Base-by-base conservation (phyloP, 73 alveolate species). In the Stentor roeselii region DNA sequence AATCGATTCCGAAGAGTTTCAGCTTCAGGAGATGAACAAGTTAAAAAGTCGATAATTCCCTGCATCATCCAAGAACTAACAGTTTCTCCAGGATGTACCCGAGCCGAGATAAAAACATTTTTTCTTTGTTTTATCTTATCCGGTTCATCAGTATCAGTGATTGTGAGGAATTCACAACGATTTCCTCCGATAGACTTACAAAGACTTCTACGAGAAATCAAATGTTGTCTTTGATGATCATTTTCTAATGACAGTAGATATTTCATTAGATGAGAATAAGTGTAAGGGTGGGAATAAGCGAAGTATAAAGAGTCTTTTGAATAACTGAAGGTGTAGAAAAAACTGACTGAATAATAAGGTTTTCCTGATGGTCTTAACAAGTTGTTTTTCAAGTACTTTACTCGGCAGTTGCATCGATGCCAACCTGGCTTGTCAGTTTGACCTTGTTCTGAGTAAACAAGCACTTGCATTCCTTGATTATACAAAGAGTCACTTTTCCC, bases 41-140 rank as follows among this genome's bases (percentile, higher is more conserved):
- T 95, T 61, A 96, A 78, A 84, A 91, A 96, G 77, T 96, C 99
- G 3, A 98, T 91, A 77, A 97, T 87, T 97, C 92, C 61, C 42
- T 87, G 82, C 90, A 84, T 84, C 76, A 87, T 82, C 87, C 93
- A 87, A 42, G 88, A 75, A 27, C 99, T 94, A 85, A 91, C 95
- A 4, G 98, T 90, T 89, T 98, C 99, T 32, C 99, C 99, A 30
- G 99, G 99, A 78, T 98, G 99, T 0, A 96, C 99, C 87, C 99
- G 92, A 0, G 99, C 97, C 0, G 98, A 89, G 39, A 96, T 61
- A 39, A 95, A 90, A 50, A 92, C 94, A 3, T 94, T 95, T 59
- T 89, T 88, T 11, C 90, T 61, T 30, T 89, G 83, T 75, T 89
- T 92, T 34, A n/a, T 76, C 30, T 92, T 85, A 84, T 91, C 67